Conservation (phyloP, 805 yeast genomes). For the Candida boleticola region DNA sequence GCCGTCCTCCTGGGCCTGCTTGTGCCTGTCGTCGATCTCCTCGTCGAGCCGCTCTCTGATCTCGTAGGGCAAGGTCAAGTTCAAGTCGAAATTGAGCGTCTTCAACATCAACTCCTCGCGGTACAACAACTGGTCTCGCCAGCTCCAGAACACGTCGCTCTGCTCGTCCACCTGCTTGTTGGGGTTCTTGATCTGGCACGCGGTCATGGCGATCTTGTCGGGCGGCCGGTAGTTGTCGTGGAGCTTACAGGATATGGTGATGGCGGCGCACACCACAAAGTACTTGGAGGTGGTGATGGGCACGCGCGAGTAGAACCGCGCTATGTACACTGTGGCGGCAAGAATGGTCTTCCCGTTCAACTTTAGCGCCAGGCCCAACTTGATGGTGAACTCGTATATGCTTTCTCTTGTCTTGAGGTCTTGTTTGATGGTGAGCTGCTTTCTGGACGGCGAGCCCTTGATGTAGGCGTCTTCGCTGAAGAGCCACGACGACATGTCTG, state of each 20-base stretch:
- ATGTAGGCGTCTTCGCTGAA: constrained; percentile 35
- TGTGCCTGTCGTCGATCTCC: background rate
- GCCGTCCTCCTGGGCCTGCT: constrained; percentile 10
- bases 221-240: constrained; percentile 43
- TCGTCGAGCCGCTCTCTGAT: constrained; percentile 23
- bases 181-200: constrained; percentile 34
- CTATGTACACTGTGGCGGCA: constrained; percentile 39
- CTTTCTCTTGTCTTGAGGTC: constrained; percentile 38
- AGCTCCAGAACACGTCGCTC: constrained; percentile 40
- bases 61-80: constrained; percentile 38
- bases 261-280: constrained; percentile 43
- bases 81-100: constrained; percentile 38
- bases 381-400: constrained; percentile 36
- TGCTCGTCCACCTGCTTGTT: constrained; percentile 35
- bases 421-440: constrained; percentile 29
- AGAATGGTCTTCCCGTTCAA: constrained; percentile 41
- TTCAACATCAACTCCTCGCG: constrained; percentile 41
- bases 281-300: constrained; percentile 44
- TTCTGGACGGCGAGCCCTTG: constrained; percentile 30
- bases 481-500: constrained; percentile 27
- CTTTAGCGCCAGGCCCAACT: constrained; percentile 34
- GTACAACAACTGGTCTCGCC: constrained; percentile 44
- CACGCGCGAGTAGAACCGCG: constrained; percentile 39
- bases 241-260: constrained; percentile 42
- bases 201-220: constrained; percentile 40